A percentile compares a stretch with the other conserved stretches of the same genome.
phyloP scores from a whole-genome alignment of 2,329 filamentous ascomycete species.

The Verruconis gallopava region DNA sequence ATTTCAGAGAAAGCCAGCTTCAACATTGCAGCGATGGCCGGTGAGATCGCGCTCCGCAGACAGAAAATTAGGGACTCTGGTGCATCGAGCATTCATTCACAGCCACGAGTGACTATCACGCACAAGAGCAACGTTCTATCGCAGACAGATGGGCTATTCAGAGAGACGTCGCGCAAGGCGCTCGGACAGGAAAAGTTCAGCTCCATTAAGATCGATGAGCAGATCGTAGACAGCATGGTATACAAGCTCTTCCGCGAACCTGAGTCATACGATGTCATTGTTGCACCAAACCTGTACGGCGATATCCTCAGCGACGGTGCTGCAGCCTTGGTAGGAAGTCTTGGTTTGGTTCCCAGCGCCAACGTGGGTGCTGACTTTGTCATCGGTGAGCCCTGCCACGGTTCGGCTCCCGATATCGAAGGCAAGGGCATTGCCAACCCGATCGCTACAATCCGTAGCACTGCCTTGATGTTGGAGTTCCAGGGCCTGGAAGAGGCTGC shows the following conservation, averaged over 20 bases:
- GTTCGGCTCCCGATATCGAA: slow-evolving; percentile 89
- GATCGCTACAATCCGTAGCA: slow-evolving; percentile 83
- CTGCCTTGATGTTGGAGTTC: slow-evolving; percentile 94
- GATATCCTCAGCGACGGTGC: slow-evolving; percentile 98
- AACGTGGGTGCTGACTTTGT: slow-evolving; percentile 92
- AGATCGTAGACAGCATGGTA: slow-evolving; percentile 98
- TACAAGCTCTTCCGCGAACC: slow-evolving; percentile 99
- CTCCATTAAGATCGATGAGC: slow-evolving; percentile 67
- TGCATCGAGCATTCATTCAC: slow-evolving; percentile 47
- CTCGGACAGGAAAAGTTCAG: slow-evolving; percentile 54
- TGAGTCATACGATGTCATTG: slow-evolving; percentile 90
- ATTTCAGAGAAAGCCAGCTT: slow-evolving; percentile 76
- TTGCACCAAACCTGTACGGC: slow-evolving; percentile 99
- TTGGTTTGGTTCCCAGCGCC: slow-evolving; percentile 86
- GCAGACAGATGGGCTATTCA: slow-evolving; percentile 94
- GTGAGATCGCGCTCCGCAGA: slow-evolving; percentile 80
- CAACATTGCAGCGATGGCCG: slow-evolving; percentile 85
- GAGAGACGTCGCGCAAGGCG: slow-evolving; percentile 60
- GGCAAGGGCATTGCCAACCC: slow-evolving; percentile 89
- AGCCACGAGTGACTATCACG: slow-evolving; percentile 81
- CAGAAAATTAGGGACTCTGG: slow-evolving; percentile 60
- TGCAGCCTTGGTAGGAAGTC: slow-evolving; percentile 85
- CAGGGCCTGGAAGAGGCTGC: slow-evolving; percentile 77
- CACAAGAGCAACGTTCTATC: slow-evolving; percentile 97
- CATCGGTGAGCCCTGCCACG: slow-evolving; percentile 97